Base-by-base conservation (phyloP, 495 filamentous ascomycete species). In the Geoglossum glabrum region DNA sequence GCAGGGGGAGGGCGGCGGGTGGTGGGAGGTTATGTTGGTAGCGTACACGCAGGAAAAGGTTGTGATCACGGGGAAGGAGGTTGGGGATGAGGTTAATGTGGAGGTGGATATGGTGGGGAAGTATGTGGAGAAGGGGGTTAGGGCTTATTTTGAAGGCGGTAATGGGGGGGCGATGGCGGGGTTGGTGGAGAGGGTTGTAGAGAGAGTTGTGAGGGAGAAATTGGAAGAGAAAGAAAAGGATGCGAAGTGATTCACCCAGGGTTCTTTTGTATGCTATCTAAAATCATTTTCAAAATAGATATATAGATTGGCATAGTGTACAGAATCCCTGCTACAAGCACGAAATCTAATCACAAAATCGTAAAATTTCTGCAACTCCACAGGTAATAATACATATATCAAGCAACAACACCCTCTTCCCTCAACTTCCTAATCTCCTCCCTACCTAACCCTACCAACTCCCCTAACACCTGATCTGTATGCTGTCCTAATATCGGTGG, bases 21-120 rank as follows among this genome's bases (percentile, higher is more conserved):
- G 85, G 82, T 97, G 85, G 80, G 92, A 97, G 78, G 84, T 99
- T 10, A 99, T 99, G 93, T 72, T 99, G 47, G 95, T 99, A 68
- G 80, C 86, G n/a, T 99, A 99, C 64, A 95, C 93, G 40, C 93
- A 96, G 73, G 88, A 90, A 71, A 82, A 83, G 69, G 80, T 97
- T 34, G 87, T 95, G 1, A 86, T 84, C 59, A 87, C 85, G 10
- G 70, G 67, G 11, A 97, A 99, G 77, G 73, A 76, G 68, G 69
- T 73, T n/a, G 90, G 93, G 0, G 88, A 95, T 6, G 75, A 78
- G 54, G 88, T 97, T 31, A 99, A 99, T 69, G 83, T 97, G 19
- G 93, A 99, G 76, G 94, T 97, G 55, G 93, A 99, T 69, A 89
- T 95, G 75, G 83, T 96, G 62, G 93, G 90, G 4, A 99, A 99